Conservation (phyloP, 1,284 basidiomycete species). For the Amylostereum areolatum region DNA sequence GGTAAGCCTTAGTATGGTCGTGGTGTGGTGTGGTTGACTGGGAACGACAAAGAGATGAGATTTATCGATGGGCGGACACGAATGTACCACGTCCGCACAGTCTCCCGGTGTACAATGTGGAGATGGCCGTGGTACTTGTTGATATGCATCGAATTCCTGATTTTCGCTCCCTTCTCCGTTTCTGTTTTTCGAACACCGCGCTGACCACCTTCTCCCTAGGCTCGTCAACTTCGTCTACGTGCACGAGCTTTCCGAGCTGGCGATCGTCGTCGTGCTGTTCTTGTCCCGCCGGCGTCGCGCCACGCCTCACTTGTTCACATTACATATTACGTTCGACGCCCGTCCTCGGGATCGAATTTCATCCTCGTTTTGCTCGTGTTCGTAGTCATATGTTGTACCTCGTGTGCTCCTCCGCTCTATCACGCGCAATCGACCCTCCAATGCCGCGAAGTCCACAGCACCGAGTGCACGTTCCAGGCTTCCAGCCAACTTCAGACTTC, state of each 20-base stretch:
- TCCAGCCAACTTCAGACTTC: no score
- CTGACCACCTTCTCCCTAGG: not conserved
- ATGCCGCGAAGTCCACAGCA: no score
- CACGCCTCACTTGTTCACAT: no score
- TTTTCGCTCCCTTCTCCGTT: constrained; percentile 12
- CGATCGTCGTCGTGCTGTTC: no score
- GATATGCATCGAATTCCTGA: constrained; percentile 75
- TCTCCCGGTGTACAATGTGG: constrained; percentile 54
- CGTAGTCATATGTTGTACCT: no score
- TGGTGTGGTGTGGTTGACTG: constrained; percentile 16
- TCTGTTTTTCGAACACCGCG: no score
- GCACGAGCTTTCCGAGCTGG: not conserved
- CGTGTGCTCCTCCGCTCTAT: not conserved
- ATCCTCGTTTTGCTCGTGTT: no score
- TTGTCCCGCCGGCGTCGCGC: not conserved
- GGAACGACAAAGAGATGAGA: constrained; percentile 25
- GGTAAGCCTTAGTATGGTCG: no score
- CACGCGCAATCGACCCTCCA: no score
- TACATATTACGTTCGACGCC: no score
- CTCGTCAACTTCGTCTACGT: not conserved
- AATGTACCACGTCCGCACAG: constrained; percentile 47
- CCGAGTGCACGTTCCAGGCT: no score
- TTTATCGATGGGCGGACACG: constrained; percentile 67
- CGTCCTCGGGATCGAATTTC: no score
- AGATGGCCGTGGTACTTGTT: constrained; percentile 59